Conservation (phyloP, 2,329 filamentous ascomycete genomes). For the Alternaria angustiovoidea region DNA sequence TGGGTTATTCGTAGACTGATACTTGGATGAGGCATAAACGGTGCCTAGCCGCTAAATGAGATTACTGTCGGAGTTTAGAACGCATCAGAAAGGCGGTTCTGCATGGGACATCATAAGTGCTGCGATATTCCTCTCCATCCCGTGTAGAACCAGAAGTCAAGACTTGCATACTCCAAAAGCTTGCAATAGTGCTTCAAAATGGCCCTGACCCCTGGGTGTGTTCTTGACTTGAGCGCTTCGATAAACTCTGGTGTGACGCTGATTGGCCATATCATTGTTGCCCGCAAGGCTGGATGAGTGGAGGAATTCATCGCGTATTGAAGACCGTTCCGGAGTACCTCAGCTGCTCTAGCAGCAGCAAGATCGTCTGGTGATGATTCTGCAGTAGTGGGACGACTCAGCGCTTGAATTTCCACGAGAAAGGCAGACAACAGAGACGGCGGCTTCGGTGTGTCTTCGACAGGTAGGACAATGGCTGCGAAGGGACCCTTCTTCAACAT, state of each 20-base stretch:
- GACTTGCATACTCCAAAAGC: slow-evolving; percentile 31
- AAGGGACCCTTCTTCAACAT: slow-evolving; percentile 36
- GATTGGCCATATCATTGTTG: slow-evolving; percentile 36
- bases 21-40: too few species aligned
- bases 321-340: slow-evolving; percentile 25
- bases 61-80: neutral
- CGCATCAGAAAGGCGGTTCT: neutral
- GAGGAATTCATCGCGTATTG: slow-evolving; percentile 33
- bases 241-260: slow-evolving; percentile 27
- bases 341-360: slow-evolving; percentile 17
- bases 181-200: slow-evolving; percentile 31
- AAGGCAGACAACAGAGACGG: slow-evolving; percentile 31
- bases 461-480: slow-evolving; percentile 24
- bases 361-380: slow-evolving; percentile 18
- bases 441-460: slow-evolving; percentile 20
- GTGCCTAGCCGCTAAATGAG: too few species aligned
- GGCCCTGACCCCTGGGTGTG: slow-evolving; percentile 20
- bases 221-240: slow-evolving; percentile 22
- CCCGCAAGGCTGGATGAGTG: slow-evolving; percentile 28
- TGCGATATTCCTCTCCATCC: slow-evolving; percentile 34
- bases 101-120: neutral
- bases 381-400: slow-evolving; percentile 10
- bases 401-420: slow-evolving; percentile 30
- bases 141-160: slow-evolving; percentile 36
- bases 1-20: too few species aligned